Base-by-base conservation (phyloP, 2,329 filamentous ascomycete species). In the Phaeomoniella chlamydospora region DNA sequence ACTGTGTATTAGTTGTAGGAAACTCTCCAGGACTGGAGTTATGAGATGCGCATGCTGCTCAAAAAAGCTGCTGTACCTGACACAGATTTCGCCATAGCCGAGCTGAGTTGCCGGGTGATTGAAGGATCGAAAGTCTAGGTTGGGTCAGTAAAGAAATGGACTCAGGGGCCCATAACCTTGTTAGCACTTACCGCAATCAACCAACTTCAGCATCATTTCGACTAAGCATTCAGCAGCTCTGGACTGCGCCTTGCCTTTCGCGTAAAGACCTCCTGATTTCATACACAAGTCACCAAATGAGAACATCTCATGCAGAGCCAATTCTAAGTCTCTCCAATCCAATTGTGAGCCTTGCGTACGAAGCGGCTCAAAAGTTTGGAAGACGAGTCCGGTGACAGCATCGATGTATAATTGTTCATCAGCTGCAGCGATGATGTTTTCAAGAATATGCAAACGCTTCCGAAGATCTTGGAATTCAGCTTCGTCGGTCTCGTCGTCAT, bases 41-140 rank as follows among this genome's bases (percentile, higher is more conserved):
- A 96, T 92, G 41, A 84, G 77, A 15, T 79, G 68, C 18, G 77
- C 69, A 51, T 94, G 82, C 38, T 76, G 75, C 52, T 96, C 87
- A 53, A 98, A 96, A 56, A 94, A 93, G 17, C 77, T 74, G 53
- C 80, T 83, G 59, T 98, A 98, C 35, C 90, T 79, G 37, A 94
- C 87, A 55, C 87, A 94, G 22, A 94, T 93, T 56, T 98, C 90
- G 87, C 98, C 94, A 53, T 93, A 98, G 59, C 94, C 86, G 15
- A 98, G 68, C 43, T 94, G 75, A 35, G 94, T 87, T 12, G 87
- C 85, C 2, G 90, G 88, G 53, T 96, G 90, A 12, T 79, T 76
- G 56, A 88, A 92, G 31, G 71, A 80, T 40, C 84, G 79, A 45
- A 94, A 80, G 46, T 83, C 85, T 87, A 45, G 33, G 37, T 31